A percentile compares a stretch with the other conserved stretches of the same genome.
These are phyloP conservation scores for Lupinus albus DNA, from an alignment of 306 rosid species.

Conservation along the genomic window DNA sequence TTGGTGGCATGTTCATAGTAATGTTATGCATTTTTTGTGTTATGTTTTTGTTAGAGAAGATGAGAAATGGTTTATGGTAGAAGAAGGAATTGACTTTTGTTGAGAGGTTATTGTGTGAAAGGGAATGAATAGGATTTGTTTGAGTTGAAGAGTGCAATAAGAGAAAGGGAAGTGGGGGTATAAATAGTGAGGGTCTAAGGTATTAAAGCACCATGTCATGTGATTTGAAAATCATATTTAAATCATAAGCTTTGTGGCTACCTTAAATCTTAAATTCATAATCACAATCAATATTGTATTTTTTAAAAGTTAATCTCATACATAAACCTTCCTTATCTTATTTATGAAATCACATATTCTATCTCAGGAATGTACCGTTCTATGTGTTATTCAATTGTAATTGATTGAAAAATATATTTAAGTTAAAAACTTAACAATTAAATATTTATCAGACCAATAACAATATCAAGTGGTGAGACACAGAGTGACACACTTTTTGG, in stretches of 20 bases:
- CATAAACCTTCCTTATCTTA: neutral
- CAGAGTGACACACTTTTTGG: too few species aligned
- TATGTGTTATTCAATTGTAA: too few species aligned
- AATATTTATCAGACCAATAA: too few species aligned
- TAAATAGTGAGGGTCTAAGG: slow-evolving; percentile 51
- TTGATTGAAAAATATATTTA: too few species aligned
- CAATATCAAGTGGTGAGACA: too few species aligned
- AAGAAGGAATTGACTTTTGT: slow-evolving; percentile 17
- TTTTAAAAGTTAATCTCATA: neutral
- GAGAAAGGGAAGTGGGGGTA: slow-evolving; percentile 46
- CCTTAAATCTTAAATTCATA: neutral
- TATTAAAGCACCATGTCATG: slow-evolving; percentile 56
- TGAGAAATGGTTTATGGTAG: neutral
- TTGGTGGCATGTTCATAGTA: slow-evolving; percentile 52
- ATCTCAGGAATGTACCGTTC: too few species aligned
- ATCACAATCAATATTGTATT: neutral
- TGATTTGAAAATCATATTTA: slow-evolving; percentile 46
- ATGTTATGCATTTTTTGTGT: slow-evolving; percentile 38
- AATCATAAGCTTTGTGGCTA: slow-evolving; percentile 36
- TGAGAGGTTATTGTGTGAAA: neutral
- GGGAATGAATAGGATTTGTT: slow-evolving; percentile 33
- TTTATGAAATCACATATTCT: too few species aligned
- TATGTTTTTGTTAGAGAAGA: neutral
- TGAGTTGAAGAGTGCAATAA: slow-evolving; percentile 56
- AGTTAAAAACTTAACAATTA: too few species aligned